Percentiles rank a stretch among this genome's conserved stretches.
Evolutionary conservation across 495 filamentous ascomycete species (phyloP).

Genomic region (Neurospora cerealis): DNA sequence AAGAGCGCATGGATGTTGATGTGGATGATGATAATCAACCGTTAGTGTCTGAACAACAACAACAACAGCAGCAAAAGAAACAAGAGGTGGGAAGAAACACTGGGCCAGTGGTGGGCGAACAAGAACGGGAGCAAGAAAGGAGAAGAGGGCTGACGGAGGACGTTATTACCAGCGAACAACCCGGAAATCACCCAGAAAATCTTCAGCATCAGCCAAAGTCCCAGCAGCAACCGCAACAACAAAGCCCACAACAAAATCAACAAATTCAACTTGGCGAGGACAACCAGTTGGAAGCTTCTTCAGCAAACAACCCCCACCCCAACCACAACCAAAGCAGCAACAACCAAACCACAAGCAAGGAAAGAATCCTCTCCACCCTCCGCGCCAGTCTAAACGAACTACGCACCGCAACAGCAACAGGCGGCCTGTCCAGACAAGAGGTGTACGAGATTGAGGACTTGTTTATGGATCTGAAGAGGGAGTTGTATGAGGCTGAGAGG

Average conservation of each 20-base stretch:
- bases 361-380: conserved; percentile 39
- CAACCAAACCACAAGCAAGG: conserved; percentile 5
- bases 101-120: no score
- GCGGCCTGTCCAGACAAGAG: conserved; percentile 36
- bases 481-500: conserved; percentile 51
- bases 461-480: conserved; percentile 56
- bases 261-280: background rate
- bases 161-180: background rate
- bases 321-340: conserved; percentile 2
- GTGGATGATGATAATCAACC: background rate
- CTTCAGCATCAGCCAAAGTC: background rate
- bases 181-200: background rate
- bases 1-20: background rate
- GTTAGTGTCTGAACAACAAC: background rate
- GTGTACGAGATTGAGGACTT: conserved; percentile 54
- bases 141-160: background rate
- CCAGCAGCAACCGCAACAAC: background rate
- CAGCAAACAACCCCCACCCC: background rate
- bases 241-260: background rate
- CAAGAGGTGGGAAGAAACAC: background rate
- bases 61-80: background rate
- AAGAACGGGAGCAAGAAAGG: background rate
- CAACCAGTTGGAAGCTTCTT: background rate
- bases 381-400: conserved; percentile 42
- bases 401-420: conserved; percentile 25